Conservation (phyloP, 495 filamentous ascomycete species). For the Penicillium egyptiacum region DNA sequence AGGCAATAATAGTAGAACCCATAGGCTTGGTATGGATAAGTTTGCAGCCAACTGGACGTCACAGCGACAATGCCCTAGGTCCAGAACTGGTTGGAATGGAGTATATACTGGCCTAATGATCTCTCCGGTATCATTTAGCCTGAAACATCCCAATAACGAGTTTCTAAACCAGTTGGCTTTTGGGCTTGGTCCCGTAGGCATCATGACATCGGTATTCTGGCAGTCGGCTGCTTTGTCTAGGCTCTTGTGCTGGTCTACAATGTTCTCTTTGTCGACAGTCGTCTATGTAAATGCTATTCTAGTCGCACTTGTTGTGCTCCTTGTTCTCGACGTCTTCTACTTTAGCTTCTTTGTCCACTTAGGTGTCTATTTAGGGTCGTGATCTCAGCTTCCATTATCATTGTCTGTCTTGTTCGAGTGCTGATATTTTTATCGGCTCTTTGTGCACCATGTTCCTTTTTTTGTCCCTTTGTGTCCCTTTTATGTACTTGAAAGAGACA, state of each 20-base stretch:
- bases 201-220: background rate
- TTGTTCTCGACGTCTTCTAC: background rate
- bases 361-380: background rate
- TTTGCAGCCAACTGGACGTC: conserved; percentile 36
- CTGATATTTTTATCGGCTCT: background rate
- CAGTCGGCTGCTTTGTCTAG: background rate
- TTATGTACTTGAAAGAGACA: background rate
- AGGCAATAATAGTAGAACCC: conserved; percentile 34
- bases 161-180: background rate
- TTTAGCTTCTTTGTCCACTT: background rate
- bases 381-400: background rate
- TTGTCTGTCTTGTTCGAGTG: background rate
- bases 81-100: conserved; percentile 41
- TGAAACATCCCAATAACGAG: conserved; percentile 13
- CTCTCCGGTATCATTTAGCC: conserved; percentile 37
- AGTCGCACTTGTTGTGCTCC: background rate
- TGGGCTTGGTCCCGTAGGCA: background rate
- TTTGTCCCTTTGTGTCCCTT: background rate
- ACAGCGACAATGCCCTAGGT: conserved; percentile 39
- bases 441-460: background rate
- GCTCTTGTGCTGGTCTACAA: background rate
- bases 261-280: background rate
- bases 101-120: conserved; percentile 35
- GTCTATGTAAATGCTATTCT: background rate
- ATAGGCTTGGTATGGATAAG: conserved; percentile 33